phyloP scores from a whole-genome alignment of 139 green algal species.

The Ettlia oleoabundans region DNA sequence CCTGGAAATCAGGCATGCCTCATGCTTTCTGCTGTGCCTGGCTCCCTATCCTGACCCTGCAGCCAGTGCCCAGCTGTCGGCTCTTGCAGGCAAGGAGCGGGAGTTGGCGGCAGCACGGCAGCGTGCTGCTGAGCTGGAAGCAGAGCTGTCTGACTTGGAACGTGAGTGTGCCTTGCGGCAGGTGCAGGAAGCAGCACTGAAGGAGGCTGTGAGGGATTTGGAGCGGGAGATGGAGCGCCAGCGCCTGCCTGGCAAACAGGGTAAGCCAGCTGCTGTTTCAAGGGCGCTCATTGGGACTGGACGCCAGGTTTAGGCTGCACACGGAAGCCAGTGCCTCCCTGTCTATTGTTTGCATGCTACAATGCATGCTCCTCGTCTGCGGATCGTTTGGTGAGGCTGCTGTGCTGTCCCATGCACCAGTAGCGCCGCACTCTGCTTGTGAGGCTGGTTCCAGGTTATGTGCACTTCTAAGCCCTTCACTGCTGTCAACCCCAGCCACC shows the following conservation, averaged over 20 bases:
- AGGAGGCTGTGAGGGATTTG: slow-evolving; percentile 60
- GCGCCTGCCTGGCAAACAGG: slow-evolving; percentile 42
- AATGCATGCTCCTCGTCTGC: neutral
- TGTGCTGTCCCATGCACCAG: neutral
- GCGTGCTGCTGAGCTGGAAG: slow-evolving; percentile 37
- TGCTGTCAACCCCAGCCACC: too few relatives aligned
- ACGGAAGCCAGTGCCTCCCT: neutral
- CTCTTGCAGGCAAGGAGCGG: slow-evolving; percentile 43
- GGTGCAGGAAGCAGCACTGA: slow-evolving; percentile 58
- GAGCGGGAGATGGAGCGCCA: slow-evolving; percentile 49
- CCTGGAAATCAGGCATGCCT: too few relatives aligned
- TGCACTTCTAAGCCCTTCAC: too few relatives aligned
- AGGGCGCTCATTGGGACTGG: too few relatives aligned
- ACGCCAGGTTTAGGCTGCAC: neutral
- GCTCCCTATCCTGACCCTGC: neutral
- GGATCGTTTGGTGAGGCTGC: neutral
- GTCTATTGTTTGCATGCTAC: neutral
- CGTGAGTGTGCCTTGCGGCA: slow-evolving; percentile 54
- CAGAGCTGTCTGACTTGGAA: slow-evolving; percentile 54
- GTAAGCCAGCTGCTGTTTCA: slow-evolving; percentile 16
- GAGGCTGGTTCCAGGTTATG: too few relatives aligned
- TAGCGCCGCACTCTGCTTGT: too few relatives aligned
- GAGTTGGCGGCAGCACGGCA: slow-evolving; percentile 34
- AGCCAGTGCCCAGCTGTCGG: slow-evolving; percentile 19
- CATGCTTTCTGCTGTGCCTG: too few relatives aligned